phyloP scores from a whole-genome alignment of 192 early-diverging fungal species.

The Coemansia furcata region DNA sequence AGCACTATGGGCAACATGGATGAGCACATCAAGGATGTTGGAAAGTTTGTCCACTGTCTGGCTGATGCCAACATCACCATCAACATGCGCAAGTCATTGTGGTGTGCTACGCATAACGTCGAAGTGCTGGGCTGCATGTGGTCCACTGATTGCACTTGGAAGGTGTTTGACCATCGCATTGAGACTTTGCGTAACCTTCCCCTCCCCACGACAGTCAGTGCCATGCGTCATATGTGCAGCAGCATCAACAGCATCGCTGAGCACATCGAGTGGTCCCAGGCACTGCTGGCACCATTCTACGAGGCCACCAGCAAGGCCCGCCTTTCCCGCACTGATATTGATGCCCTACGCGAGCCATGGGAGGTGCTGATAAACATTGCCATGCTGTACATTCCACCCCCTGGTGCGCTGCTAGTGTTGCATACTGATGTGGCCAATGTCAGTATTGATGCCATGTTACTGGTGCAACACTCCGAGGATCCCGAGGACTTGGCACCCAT shows the following conservation, averaged over 20 bases:
- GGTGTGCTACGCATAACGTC: neutral
- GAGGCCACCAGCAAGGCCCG: neutral
- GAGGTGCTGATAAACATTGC: slow-evolving; percentile 3
- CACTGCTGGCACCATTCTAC: slow-evolving; percentile 30
- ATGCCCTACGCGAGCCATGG: slow-evolving; percentile 2
- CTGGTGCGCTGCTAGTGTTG: slow-evolving; percentile 13
- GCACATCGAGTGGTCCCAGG: slow-evolving; percentile 19
- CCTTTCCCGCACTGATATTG: neutral
- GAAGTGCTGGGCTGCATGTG: neutral
- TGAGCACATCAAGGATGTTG: slow-evolving; percentile 18
- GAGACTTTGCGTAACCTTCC: slow-evolving; percentile 12
- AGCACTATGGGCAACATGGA: neutral
- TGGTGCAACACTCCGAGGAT: slow-evolving; percentile 10
- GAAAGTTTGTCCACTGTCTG: neutral
- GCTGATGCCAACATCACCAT: slow-evolving; percentile 13
- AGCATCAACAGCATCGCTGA: slow-evolving; percentile 19
- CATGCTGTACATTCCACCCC: slow-evolving; percentile 17
- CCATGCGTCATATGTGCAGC: slow-evolving; percentile 9
- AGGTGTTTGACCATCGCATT: slow-evolving; percentile 12
- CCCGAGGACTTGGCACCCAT: slow-evolving; percentile 11
- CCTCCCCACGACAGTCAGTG: slow-evolving; percentile 9
- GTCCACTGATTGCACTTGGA: slow-evolving; percentile 1
- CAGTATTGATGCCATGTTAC: slow-evolving; percentile 17
- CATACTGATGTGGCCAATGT: slow-evolving; percentile 19
- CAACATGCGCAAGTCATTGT: slow-evolving; percentile 15